A percentile compares a stretch with the other conserved stretches of the same genome.
These are phyloP conservation scores for Houttuynia cordata DNA, from an alignment of 164 flowering plant genomes.

Conservation along the genomic window DNA sequence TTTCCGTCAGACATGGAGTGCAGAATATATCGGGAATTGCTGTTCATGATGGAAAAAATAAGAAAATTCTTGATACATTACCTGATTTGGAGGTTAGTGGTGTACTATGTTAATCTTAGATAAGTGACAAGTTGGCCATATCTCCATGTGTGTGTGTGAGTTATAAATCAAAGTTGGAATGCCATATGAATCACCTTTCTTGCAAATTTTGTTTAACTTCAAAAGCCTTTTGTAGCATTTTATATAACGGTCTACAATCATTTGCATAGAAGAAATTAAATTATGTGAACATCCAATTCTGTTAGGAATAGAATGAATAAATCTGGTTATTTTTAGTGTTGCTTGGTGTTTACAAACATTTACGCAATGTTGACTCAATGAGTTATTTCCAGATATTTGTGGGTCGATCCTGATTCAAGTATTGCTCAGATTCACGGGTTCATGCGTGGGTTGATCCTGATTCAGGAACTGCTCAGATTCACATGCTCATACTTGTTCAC, in stretches of 20 bases:
- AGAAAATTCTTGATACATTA: slow-evolving; percentile 47
- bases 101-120: not conserved
- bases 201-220: not conserved
- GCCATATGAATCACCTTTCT: too few relatives aligned
- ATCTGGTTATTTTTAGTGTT: not conserved
- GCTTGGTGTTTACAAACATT: not conserved
- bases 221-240: too few relatives aligned
- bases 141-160: too few relatives aligned
- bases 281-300: not conserved
- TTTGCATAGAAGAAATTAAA: not conserved
- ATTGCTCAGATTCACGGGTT: too few relatives aligned
- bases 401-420: not conserved
- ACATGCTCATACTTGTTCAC: too few relatives aligned
- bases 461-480: too few relatives aligned
- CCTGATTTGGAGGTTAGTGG: slow-evolving; percentile 69
- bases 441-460: too few relatives aligned
- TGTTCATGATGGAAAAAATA: slow-evolving; percentile 50
- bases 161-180: too few relatives aligned
- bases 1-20: slow-evolving; percentile 75
- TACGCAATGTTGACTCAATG: not conserved
- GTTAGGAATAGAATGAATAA: not conserved
- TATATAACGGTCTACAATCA: too few relatives aligned
- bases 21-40: slow-evolving; percentile 81
- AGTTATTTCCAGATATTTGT: slow-evolving; percentile 4
- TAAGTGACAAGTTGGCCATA: too few relatives aligned